phyloP scores from a whole-genome alignment of 139 green algal genomes.

The Dunaliella primolecta region DNA sequence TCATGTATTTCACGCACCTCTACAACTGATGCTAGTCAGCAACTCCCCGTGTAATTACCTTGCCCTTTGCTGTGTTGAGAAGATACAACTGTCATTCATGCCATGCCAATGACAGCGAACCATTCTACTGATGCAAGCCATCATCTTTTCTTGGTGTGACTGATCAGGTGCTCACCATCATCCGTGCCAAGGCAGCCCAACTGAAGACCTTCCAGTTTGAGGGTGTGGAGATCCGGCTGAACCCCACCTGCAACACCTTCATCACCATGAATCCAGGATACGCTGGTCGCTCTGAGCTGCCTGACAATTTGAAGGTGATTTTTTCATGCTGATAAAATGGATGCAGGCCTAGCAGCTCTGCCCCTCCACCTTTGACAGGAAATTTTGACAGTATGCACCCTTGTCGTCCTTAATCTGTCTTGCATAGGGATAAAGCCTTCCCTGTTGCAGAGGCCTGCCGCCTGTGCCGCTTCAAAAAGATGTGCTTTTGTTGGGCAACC shows the following conservation, averaged over 20 bases:
- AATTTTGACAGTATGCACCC: background rate
- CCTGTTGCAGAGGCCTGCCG: too few species aligned
- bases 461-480: too few species aligned
- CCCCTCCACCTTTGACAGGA: constrained; percentile 42
- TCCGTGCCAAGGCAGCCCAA: constrained; percentile 53
- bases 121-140: too few species aligned
- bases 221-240: constrained; percentile 59
- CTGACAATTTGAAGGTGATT: constrained; percentile 67
- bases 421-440: too few species aligned
- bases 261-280: constrained; percentile 82
- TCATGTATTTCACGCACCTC: too few species aligned
- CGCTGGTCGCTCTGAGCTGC: constrained; percentile 65
- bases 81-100: too few species aligned
- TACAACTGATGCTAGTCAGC: too few species aligned
- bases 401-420: background rate
- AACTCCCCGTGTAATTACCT: too few species aligned
- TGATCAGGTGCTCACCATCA: constrained; percentile 57
- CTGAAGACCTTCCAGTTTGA: constrained; percentile 66
- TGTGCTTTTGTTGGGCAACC: too few species aligned
- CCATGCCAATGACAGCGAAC: too few species aligned
- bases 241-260: constrained; percentile 54
- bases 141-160: too few species aligned
- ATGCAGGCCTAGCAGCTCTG: constrained; percentile 43
- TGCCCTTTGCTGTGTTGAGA: too few species aligned
- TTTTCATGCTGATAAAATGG: background rate